phyloP scores from a whole-genome alignment of 805 yeast species.

The Lachancea cidri region DNA sequence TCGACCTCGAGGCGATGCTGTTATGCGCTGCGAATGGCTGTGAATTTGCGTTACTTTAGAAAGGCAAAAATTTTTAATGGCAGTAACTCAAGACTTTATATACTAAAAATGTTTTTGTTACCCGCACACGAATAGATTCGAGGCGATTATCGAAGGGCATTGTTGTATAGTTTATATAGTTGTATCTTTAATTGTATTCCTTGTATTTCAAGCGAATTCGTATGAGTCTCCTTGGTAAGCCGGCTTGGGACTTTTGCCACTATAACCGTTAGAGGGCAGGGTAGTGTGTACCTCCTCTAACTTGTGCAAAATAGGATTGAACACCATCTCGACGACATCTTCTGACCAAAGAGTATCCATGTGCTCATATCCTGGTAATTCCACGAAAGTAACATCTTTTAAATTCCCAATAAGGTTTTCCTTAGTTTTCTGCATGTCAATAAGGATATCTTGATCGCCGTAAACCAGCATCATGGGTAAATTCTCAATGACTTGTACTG shows the following conservation, averaged over 20 bases:
- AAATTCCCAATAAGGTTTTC: conserved; percentile 44
- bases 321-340: conserved; percentile 42
- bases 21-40: conserved; percentile 55
- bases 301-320: conserved; percentile 42
- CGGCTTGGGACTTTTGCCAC: neutral
- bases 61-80: conserved; percentile 5
- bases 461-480: conserved; percentile 60
- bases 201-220: neutral
- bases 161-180: too few species aligned
- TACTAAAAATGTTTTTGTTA: conserved; percentile 10
- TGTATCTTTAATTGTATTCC: neutral
- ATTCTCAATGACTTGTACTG: conserved; percentile 46
- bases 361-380: conserved; percentile 63
- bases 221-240: neutral
- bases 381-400: conserved; percentile 31
- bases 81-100: neutral
- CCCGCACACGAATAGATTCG: neutral
- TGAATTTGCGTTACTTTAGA: conserved; percentile 53
- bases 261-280: neutral
- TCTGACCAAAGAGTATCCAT: conserved; percentile 76
- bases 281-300: conserved; percentile 49
- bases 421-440: conserved; percentile 60
- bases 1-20: conserved; percentile 68
- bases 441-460: conserved; percentile 65
- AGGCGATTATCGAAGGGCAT: neutral